Evolutionary conservation across 345 rosid species (phyloP).

Genomic region (Lumnitzera littorea): DNA sequence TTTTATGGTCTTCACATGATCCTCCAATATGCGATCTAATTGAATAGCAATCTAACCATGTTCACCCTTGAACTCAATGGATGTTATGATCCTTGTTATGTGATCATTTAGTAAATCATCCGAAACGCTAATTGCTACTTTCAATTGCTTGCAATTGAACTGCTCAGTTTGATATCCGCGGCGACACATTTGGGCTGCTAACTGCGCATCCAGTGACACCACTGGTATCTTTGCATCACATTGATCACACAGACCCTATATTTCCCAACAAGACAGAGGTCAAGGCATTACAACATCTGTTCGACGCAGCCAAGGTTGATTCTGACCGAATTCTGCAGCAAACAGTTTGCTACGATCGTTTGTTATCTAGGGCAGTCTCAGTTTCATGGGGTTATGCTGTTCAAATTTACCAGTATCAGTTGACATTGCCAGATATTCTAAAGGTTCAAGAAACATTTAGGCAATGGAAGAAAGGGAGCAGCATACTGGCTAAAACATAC

Average conservation of each 20-base stretch:
- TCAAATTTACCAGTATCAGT: conserved; percentile 44
- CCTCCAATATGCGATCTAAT: too few species aligned
- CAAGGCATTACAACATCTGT: conserved; percentile 42
- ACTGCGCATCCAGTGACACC: conserved; percentile 78
- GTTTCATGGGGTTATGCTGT: conserved; percentile 84
- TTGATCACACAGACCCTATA: conserved; percentile 44
- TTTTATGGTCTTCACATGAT: too few species aligned
- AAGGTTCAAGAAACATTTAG: conserved; percentile 65
- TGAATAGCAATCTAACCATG: too few species aligned
- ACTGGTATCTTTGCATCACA: conserved; percentile 70
- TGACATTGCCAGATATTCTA: conserved; percentile 33
- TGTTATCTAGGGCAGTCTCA: conserved; percentile 62
- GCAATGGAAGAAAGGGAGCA: conserved; percentile 55
- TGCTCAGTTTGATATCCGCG: conserved; percentile 69
- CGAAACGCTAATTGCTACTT: background rate
- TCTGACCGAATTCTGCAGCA: conserved; percentile 68
- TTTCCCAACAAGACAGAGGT: conserved; percentile 44
- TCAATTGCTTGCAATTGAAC: background rate
- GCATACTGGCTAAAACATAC: conserved; percentile 43
- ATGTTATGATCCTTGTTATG: conserved; percentile 1
- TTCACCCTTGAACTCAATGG: background rate
- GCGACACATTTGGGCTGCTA: conserved; percentile 58
- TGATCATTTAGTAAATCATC: background rate
- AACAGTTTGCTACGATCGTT: conserved; percentile 42
- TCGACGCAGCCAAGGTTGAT: conserved; percentile 39